phyloP scores from a whole-genome alignment of 306 rosid species.

The Amphicarpaea edgeworthii region DNA sequence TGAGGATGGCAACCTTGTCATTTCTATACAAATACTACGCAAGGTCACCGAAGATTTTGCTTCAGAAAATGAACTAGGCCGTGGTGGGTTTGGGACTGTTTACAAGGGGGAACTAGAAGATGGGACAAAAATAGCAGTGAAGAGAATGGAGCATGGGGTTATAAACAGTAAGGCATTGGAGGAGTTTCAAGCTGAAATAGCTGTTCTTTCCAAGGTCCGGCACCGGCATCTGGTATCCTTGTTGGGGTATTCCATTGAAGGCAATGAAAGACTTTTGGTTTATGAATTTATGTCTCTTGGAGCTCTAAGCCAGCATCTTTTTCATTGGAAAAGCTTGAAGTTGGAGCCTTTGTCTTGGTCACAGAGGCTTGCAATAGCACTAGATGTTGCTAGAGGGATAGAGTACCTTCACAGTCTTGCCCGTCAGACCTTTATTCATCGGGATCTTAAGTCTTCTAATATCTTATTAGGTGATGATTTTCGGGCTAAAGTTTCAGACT shows the following conservation, averaged over 20 bases:
- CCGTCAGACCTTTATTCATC: constrained; percentile 74
- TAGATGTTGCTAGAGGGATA: constrained; percentile 86
- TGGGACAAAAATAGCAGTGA: constrained; percentile 78
- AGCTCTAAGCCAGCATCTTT: constrained; percentile 87
- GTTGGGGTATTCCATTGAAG: constrained; percentile 74
- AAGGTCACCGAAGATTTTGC: constrained; percentile 70
- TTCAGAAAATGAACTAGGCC: constrained; percentile 76
- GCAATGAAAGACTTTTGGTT: constrained; percentile 76
- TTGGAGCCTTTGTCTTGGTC: constrained; percentile 80
- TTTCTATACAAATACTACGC: constrained; percentile 74
- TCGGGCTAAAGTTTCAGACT: constrained; percentile 84
- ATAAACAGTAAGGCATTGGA: constrained; percentile 70
- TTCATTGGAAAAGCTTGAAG: constrained; percentile 72
- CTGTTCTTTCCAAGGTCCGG: constrained; percentile 81
- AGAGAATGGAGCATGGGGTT: constrained; percentile 81
- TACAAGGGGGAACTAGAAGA: constrained; percentile 84
- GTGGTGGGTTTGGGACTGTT: constrained; percentile 89
- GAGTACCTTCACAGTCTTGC: constrained; percentile 84
- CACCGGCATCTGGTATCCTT: constrained; percentile 83
- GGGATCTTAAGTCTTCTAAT: constrained; percentile 89
- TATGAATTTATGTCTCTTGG: constrained; percentile 87
- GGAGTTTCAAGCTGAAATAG: constrained; percentile 81
- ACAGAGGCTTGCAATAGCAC: constrained; percentile 73
- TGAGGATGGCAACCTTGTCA: constrained; percentile 66
- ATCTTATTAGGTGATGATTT: constrained; percentile 74